Evolutionary conservation across 768 basidiomycete species (phyloP), one percentile per base, ranked within the genome.

Genomic region (Hirschioporus abietinus): DNA sequence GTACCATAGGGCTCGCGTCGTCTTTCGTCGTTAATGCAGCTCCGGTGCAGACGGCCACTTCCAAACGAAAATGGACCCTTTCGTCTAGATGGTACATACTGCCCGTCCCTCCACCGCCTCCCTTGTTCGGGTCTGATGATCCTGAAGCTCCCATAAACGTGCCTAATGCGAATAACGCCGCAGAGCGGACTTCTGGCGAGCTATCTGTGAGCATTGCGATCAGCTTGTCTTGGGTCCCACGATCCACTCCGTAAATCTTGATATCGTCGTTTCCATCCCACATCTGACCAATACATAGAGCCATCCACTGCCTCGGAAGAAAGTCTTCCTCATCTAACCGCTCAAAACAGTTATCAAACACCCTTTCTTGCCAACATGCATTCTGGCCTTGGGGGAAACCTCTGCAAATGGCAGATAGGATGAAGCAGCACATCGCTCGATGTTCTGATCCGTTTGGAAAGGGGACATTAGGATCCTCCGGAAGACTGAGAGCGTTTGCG

Each of bases 351-450:
- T 89, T 85, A 68, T 96, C 91, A 69, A 99, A 94, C 0, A 97
- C 93, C 18, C 83, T 80, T 72, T 89, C 91, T 68, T 83, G 80
- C 78, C 90, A 86, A 75, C 94, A 96, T 1, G 93, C 93, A 64
- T 85, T 83, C 77, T 99, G 95, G 6, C 96, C 96, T 1, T 84
- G 83, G n/a, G 85, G 84, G 74, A 90, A 93, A 72, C 94, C 95
- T n/a, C 96, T 88, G 57, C 91, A 89, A 63, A 97, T 88, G 17
- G 95, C 88, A 25, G 91, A 85, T 27, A 99, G 87, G 71, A 98
- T 95, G 79, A 99, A 99, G 0, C 95, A 92, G 74, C 96, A 99
- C 96, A 99, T 99, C 1, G 97, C 95, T 70, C 93, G 92, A 76
- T 98, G 95, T 74, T 99, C 97, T 5, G 92, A 91, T 63, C 89